Evolutionary conservation across 192 early-diverging fungal genomes (phyloP).

Genomic region (Chytriomyces sp.): DNA sequence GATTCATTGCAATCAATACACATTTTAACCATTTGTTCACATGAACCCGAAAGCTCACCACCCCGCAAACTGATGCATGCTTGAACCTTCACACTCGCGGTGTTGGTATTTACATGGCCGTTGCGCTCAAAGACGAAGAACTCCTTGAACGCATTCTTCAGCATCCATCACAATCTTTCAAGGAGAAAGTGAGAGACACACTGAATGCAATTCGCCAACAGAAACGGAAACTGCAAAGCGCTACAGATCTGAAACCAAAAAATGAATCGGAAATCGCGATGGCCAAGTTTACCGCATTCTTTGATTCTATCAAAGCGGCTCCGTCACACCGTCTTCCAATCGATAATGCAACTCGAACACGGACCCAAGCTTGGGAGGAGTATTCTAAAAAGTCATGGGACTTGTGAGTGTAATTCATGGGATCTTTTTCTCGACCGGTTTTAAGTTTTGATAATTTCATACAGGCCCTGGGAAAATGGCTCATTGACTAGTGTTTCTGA

Average conservation of each 20-base stretch:
- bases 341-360: neutral
- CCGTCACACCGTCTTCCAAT: neutral
- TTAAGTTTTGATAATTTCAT: neutral
- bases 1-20: too few species aligned
- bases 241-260: neutral
- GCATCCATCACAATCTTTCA: constrained; percentile 20
- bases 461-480: constrained; percentile 7
- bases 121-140: constrained; percentile 9
- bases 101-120: constrained; percentile 23
- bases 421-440: neutral
- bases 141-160: constrained; percentile 1
- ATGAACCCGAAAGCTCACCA: too few species aligned
- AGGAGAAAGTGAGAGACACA: neutral
- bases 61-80: constrained; percentile 25
- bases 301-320: constrained; percentile 7
- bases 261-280: neutral
- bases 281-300: neutral
- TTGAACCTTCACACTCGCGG: neutral
- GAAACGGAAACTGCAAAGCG: too few species aligned
- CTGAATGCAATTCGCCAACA: neutral
- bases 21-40: too few species aligned
- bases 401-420: neutral
- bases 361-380: neutral
- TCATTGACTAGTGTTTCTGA: neutral
- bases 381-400: neutral